Evolutionary conservation across 176 grass and related monocot species (phyloP).

Genomic region (Triticum urartu): DNA sequence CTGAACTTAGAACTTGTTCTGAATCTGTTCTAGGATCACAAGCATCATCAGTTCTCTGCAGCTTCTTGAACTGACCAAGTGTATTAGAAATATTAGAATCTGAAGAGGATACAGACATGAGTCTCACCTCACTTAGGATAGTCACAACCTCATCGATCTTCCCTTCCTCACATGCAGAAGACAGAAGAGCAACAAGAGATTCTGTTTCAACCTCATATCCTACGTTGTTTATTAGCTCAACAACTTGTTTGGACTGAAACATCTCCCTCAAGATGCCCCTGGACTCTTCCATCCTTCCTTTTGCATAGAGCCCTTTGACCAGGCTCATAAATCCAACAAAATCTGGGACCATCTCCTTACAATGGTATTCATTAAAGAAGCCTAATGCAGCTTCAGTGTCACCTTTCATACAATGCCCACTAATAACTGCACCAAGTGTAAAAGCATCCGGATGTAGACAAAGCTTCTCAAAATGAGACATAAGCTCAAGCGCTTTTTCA

Average conservation of each 20-base stretch:
- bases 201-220: constrained; percentile 63
- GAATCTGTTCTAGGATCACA: constrained; percentile 30
- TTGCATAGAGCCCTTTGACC: constrained; percentile 68
- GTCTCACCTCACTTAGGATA: constrained; percentile 72
- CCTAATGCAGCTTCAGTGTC: constrained; percentile 67
- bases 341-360: constrained; percentile 56
- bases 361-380: constrained; percentile 60
- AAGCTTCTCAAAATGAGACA: constrained; percentile 58
- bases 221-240: constrained; percentile 60
- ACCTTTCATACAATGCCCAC: constrained; percentile 64
- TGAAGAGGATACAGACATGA: constrained; percentile 47
- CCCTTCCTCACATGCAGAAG: constrained; percentile 75
- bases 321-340: constrained; percentile 83
- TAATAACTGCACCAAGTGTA: constrained; percentile 71
- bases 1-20: constrained; percentile 20
- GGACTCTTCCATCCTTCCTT: constrained; percentile 91
- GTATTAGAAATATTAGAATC: constrained; percentile 29
- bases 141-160: constrained; percentile 68
- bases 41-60: constrained; percentile 35
- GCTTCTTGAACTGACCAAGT: constrained; percentile 41
- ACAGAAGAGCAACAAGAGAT: constrained; percentile 61
- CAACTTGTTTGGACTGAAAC: constrained; percentile 66
- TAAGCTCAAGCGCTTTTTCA: constrained; percentile 63
- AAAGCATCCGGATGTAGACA: constrained; percentile 65
- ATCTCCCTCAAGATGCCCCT: constrained; percentile 75